A percentile compares a stretch with the other conserved stretches of the same genome.
Evolutionary conservation across 1,139 yeast genomes (phyloP).

Genomic region (Candida tetrigidarum): DNA sequence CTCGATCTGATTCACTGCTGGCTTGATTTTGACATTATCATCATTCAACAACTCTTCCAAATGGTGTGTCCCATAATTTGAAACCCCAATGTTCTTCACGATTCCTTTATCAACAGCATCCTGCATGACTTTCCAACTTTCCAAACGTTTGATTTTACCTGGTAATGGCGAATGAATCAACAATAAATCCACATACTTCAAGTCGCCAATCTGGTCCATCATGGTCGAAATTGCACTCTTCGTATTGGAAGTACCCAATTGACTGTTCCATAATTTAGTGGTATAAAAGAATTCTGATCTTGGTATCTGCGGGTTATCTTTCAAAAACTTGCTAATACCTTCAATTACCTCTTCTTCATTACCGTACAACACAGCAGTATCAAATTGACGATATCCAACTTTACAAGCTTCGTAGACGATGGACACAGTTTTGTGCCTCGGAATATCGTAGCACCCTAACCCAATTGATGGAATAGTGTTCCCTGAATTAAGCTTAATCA

Average conservation of each 20-base stretch:
- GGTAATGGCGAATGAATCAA: conserved; percentile 66
- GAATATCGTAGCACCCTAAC: conserved; percentile 39
- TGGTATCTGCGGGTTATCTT: conserved; percentile 48
- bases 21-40: conserved; percentile 54
- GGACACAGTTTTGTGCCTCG: conserved; percentile 25
- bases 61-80: conserved; percentile 68
- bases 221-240: conserved; percentile 31
- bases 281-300: conserved; percentile 72
- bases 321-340: conserved; percentile 56
- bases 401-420: conserved; percentile 52
- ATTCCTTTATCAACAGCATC: conserved; percentile 62
- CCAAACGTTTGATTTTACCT: conserved; percentile 53
- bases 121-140: conserved; percentile 65
- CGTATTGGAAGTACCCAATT: conserved; percentile 30
- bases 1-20: conserved; percentile 69
- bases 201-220: conserved; percentile 30
- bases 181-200: conserved; percentile 55
- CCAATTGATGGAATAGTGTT: conserved; percentile 40
- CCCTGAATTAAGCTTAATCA: conserved; percentile 23
- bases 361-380: conserved; percentile 60
- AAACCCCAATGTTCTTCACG: conserved; percentile 67
- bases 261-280: conserved; percentile 44
- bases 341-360: conserved; percentile 62
- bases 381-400: conserved; percentile 59
- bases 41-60: conserved; percentile 59